Evolutionary conservation across 768 basidiomycete genomes (phyloP).

Genomic region (Cyathus striatus): DNA sequence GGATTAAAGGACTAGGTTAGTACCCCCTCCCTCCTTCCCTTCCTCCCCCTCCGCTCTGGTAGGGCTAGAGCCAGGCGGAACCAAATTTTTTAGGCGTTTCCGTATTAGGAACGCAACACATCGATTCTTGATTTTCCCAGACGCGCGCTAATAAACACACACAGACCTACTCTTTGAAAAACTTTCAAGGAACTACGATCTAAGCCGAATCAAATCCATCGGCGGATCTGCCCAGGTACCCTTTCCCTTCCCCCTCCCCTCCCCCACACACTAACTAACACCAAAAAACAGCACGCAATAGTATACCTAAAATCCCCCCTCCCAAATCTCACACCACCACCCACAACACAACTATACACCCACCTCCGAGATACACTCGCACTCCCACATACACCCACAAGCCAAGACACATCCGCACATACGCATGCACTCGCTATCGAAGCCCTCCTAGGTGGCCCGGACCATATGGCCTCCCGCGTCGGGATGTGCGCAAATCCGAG

Average conservation of each 20-base stretch:
- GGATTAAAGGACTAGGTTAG: conserved; percentile 83
- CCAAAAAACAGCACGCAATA: no score
- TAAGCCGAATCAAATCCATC: conserved; percentile 67
- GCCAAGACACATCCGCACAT: conserved; percentile 79
- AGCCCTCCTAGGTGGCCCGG: conserved; percentile 70
- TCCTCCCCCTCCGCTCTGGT: neutral
- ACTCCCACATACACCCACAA: conserved; percentile 66
- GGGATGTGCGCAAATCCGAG: conserved; percentile 70
- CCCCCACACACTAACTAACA: no score
- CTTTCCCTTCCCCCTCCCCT: no score
- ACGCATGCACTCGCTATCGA: conserved; percentile 75
- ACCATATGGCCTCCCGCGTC: conserved; percentile 70
- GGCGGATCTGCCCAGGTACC: conserved; percentile 77
- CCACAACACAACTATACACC: conserved; percentile 64
- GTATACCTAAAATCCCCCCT: no score
- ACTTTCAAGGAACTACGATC: conserved; percentile 62
- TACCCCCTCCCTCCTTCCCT: conserved; percentile 10
- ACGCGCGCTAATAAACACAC: conserved; percentile 16
- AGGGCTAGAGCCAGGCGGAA: conserved; percentile 35
- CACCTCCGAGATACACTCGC: conserved; percentile 63
- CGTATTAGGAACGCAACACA: neutral
- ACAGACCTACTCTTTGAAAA: conserved; percentile 77
- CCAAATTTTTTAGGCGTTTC: conserved; percentile 45
- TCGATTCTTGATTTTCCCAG: conserved; percentile 16
- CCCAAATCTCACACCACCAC: conserved; percentile 66